Base-by-base conservation (phyloP, 495 filamentous ascomycete genomes). In the Aspergillus haitiensis region DNA sequence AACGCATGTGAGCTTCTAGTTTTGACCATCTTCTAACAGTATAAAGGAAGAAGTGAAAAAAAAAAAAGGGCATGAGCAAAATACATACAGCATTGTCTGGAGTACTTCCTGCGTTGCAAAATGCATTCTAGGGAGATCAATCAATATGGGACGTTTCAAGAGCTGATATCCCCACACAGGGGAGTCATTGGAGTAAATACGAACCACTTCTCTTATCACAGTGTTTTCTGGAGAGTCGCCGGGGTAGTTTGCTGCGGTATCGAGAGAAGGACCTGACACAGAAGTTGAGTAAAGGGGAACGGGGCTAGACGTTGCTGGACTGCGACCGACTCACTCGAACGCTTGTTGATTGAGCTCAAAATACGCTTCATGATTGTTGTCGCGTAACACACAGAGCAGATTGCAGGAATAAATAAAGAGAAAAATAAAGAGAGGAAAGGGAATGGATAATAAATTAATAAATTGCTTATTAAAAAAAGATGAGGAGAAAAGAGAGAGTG, bases 41-140 rank as follows among this genome's bases (percentile, higher is more conserved):
- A 47, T 9, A 21, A 10, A 27, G n/a, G 44, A 21, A 7, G 13
- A 15, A 10, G 44, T 27, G 1, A 8, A 7, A 21, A 15, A 18
- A 46, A 15, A 15, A 6, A 40, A 40, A 33, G 15, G 21, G 15
- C 21, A n/a, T 42, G 42, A 47, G 45, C 47, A 36, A 48, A 11
- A 52, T 32, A 62, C 83, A 49, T 79, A 91, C 88, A 62, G 81
- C 71, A 63, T 84, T 81, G 60, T 79, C 81, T 11, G 87, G 82
- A 55, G 82, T 81, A 15, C 81, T 82, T 27, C 82, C 87, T 15
- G 89, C 90, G 72, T 91, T 86, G 81, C 92, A 96, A 70, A 98
- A 98, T 1, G 81, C 75, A 63, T 73, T 78, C 84, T 87, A 52
- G 58, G 49, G 51, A 58, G 58, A 51, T 9, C 52, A 44, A 27